A percentile compares a stretch with the other conserved stretches of the same genome.
Evolutionary conservation across 129 eudicot genomes (phyloP).

Genomic region (Chrysanthemum seticuspe): DNA sequence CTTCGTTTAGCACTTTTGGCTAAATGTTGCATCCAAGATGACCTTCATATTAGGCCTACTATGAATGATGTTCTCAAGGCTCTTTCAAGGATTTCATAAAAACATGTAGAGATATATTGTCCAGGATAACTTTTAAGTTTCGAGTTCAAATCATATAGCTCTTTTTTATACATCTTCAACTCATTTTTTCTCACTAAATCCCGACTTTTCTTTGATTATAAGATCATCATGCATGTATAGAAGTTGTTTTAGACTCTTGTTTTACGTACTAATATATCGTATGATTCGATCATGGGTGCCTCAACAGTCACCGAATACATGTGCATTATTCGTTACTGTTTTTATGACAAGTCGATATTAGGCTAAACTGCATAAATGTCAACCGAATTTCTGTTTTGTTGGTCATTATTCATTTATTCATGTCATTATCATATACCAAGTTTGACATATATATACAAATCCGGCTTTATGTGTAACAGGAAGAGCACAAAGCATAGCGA

Average conservation of each 20-base stretch:
- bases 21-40: constrained; percentile 46
- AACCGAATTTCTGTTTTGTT: not conserved
- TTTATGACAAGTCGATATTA: not conserved
- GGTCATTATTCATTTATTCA: constrained; percentile 11
- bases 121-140: not conserved
- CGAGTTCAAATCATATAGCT: not conserved
- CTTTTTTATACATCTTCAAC: not conserved
- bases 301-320: not conserved
- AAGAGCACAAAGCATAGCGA: not conserved
- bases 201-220: too few species aligned
- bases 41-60: constrained; percentile 34
- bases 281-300: too few species aligned
- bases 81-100: constrained; percentile 40
- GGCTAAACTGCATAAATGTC: not conserved
- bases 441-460: not conserved
- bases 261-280: too few species aligned
- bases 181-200: too few species aligned
- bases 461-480: constrained; percentile 9
- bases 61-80: constrained; percentile 55
- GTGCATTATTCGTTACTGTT: too few species aligned
- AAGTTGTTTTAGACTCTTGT: too few species aligned
- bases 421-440: not conserved
- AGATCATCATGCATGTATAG: too few species aligned
- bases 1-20: constrained; percentile 48
- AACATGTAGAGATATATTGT: not conserved